Evolutionary conservation across 805 yeast species (phyloP).

Genomic region (Allodekkera sacchari): DNA sequence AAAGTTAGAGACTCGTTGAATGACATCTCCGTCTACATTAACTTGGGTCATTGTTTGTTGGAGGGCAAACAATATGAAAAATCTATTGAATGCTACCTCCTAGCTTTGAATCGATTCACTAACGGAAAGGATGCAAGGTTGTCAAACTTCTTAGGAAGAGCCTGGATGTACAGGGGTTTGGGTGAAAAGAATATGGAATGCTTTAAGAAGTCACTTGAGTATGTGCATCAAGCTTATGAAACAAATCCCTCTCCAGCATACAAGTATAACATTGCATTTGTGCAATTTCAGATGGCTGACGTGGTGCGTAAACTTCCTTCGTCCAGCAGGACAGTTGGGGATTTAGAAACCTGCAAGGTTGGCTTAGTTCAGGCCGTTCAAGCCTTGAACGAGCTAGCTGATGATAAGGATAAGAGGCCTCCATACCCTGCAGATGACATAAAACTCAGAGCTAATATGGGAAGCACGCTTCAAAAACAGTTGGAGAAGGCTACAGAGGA

Average conservation of each 20-base stretch:
- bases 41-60: constrained; percentile 78
- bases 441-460: constrained; percentile 80
- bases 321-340: constrained; percentile 52
- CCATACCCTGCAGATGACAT: constrained; percentile 77
- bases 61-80: constrained; percentile 78
- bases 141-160: constrained; percentile 69
- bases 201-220: constrained; percentile 53
- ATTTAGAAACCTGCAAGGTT: constrained; percentile 45
- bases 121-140: constrained; percentile 58
- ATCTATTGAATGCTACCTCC: constrained; percentile 83
- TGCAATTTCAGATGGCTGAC: constrained; percentile 84
- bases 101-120: constrained; percentile 62
- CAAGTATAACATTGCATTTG: constrained; percentile 73
- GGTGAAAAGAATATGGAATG: constrained; percentile 57
- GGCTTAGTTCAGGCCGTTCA: constrained; percentile 58
- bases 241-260: constrained; percentile 36
- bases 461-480: constrained; percentile 67
- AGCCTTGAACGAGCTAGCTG: constrained; percentile 50
- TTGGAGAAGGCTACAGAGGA: constrained; percentile 63
- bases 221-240: constrained; percentile 49
- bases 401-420: constrained; percentile 39
- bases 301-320: constrained; percentile 54
- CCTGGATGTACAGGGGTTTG: constrained; percentile 77
- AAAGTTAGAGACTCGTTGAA: constrained; percentile 85
- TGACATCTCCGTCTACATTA: constrained; percentile 74